Percentiles rank a stretch among this genome's conserved stretches.
These are phyloP conservation scores for Dactylella cylindrospora DNA, from an alignment of 2,329 filamentous ascomycete species.

Conservation along the genomic window DNA sequence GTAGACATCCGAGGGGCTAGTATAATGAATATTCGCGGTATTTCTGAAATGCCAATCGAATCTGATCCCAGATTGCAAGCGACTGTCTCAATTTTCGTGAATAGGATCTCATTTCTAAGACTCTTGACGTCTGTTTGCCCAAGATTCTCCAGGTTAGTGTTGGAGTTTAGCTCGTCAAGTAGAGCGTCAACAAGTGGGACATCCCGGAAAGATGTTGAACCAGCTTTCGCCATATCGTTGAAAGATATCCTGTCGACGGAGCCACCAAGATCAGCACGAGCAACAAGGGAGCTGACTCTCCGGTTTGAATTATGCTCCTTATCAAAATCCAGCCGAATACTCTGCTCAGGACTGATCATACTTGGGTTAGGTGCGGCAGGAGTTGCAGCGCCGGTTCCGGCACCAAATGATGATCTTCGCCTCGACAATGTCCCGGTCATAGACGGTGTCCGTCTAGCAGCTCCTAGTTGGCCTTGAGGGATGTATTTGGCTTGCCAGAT, in stretches of 20 bases:
- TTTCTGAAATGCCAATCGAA: slow-evolving; percentile 46
- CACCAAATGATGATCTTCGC: slow-evolving; percentile 67
- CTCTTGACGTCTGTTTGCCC: slow-evolving; percentile 72
- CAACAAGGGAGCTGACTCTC: slow-evolving; percentile 86
- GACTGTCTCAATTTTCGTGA: slow-evolving; percentile 70
- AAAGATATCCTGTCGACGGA: slow-evolving; percentile 82
- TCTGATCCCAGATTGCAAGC: slow-evolving; percentile 57
- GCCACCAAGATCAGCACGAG: slow-evolving; percentile 80
- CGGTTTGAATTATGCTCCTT: slow-evolving; percentile 64
- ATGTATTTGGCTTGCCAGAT: slow-evolving; percentile 83
- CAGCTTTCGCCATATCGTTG: slow-evolving; percentile 67
- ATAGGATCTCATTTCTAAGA: slow-evolving; percentile 69
- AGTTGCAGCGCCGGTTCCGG: slow-evolving; percentile 73
- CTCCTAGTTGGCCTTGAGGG: slow-evolving; percentile 63
- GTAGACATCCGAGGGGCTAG: slow-evolving; percentile 40
- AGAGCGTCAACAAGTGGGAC: slow-evolving; percentile 64
- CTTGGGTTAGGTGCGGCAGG: slow-evolving; percentile 65
- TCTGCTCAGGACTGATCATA: slow-evolving; percentile 73
- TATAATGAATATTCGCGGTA: slow-evolving; percentile 36
- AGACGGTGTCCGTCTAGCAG: slow-evolving; percentile 55
- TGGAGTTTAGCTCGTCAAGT: slow-evolving; percentile 70
- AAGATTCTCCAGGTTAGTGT: slow-evolving; percentile 47
- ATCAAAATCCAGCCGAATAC: slow-evolving; percentile 64
- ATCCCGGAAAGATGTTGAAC: slow-evolving; percentile 73
- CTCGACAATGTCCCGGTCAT: slow-evolving; percentile 64